Evolutionary conservation across 1,139 yeast species (phyloP), one percentile per base, ranked within the genome.

Genomic region (Entelexis sorbosivorans): DNA sequence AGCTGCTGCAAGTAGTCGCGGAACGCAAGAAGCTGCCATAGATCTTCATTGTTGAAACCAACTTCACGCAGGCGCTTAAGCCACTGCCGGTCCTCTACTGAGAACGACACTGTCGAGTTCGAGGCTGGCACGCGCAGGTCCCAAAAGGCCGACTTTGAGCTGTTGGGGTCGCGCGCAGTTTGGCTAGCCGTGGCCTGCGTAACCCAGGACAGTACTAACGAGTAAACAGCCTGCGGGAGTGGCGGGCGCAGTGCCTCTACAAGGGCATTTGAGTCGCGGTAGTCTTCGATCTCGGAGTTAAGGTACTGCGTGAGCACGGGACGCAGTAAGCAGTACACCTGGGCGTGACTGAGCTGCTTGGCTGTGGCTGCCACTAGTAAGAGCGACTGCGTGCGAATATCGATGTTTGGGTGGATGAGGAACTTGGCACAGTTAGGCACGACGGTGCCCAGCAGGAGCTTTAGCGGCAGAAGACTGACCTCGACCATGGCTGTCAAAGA

Each of bases 261-360:
- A 53, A 80, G 76, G 35, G 88, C 64, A 9, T 43, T 43, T 4
- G 47, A 43, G 31, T 49, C 34, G 0, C 78, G 71, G 26, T 77
- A 76, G 78, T 89, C 82, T 1, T 75, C 67, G 3, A 88, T 74
- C 58, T 91, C 97, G 62, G 85, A 82, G 24, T 79, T 77, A 61
- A 91, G 74, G 62, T 75, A 88, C 0, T 87, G 82, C 55, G 84
- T 74, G n/a, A 91, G 73, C 32, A 85, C 72, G 0, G 97, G 97
- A 57, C 86, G 82, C 20, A 89, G 67, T 63, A 87, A 75, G 62
- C 97, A 89, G 59, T 83, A 85, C 11, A 78, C 68, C 60, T 91
- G 96, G 0, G 96, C 94, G 32, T 79, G 74, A 16, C 81, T 72
- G 42, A 88, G 66, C 61, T 79, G 79, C 2, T 72, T 71, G 2